A percentile compares a stretch with the other conserved stretches of the same genome.
Evolutionary conservation across 768 basidiomycete genomes (phyloP).

Genomic region (Suillus fuscotomentosus): DNA sequence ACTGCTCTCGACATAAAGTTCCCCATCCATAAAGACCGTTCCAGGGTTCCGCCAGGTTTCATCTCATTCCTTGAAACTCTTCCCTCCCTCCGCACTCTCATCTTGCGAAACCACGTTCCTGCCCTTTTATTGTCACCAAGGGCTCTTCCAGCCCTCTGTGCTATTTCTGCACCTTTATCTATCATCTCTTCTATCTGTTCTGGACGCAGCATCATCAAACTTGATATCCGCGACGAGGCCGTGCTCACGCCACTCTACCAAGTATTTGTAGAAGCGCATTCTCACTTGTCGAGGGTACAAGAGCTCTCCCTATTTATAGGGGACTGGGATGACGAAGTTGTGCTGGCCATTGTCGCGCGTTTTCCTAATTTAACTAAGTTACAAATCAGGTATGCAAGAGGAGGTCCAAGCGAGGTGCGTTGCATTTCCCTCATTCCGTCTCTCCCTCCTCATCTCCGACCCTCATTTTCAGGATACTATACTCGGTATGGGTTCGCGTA

Average conservation of each 20-base stretch:
- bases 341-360: slow-evolving; percentile 40
- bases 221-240: slow-evolving; percentile 23
- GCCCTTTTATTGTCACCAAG: slow-evolving; percentile 20
- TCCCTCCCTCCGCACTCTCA: slow-evolving; percentile 18
- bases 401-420: slow-evolving; percentile 41
- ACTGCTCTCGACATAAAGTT: slow-evolving; percentile 28
- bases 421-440: neutral
- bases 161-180: slow-evolving; percentile 26
- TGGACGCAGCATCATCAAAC: slow-evolving; percentile 16
- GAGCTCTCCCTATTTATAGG: slow-evolving; percentile 36
- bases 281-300: slow-evolving; percentile 15
- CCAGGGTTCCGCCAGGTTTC: slow-evolving; percentile 22
- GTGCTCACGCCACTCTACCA: slow-evolving; percentile 23
- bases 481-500: slow-evolving; percentile 43
- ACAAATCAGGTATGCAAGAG: slow-evolving; percentile 38
- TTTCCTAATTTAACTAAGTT: slow-evolving; percentile 36
- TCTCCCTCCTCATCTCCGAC: neutral
- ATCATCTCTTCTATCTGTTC: slow-evolving; percentile 25
- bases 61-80: slow-evolving; percentile 23
- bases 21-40: slow-evolving; percentile 28
- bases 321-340: slow-evolving; percentile 46
- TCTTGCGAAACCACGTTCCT: slow-evolving; percentile 27
- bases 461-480: slow-evolving; percentile 31
- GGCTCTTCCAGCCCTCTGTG: slow-evolving; percentile 19
- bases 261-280: slow-evolving; percentile 11